Evolutionary conservation across 306 rosid genomes (phyloP).

Genomic region (Trichosanthes cucumerina): DNA sequence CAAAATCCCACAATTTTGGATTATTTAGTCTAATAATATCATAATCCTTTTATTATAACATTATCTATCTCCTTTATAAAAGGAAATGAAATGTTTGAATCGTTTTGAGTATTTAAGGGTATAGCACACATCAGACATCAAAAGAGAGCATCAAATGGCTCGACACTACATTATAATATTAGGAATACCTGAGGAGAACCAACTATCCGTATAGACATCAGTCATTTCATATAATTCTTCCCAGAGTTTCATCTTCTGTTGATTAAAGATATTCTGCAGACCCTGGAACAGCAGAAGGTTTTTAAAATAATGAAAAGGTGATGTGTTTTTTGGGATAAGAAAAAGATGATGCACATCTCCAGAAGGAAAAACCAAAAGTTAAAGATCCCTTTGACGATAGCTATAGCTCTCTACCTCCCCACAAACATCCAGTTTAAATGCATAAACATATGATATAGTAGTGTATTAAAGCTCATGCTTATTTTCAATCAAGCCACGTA

Average conservation of each 20-base stretch:
- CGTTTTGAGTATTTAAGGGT: not conserved
- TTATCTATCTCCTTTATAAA: not conserved
- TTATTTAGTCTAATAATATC: not conserved
- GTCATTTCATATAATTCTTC: slow-evolving; percentile 65
- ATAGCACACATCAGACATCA: not conserved
- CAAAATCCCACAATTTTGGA: not conserved
- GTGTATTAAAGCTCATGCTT: not conserved
- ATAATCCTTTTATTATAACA: not conserved
- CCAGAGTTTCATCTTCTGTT: slow-evolving; percentile 40
- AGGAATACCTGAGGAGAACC: slow-evolving; percentile 79
- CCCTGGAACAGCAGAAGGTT: slow-evolving; percentile 47
- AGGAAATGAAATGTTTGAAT: not conserved
- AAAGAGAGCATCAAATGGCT: not conserved
- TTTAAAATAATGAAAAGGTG: not conserved
- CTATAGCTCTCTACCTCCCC: not conserved
- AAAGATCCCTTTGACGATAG: not conserved
- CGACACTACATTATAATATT: not conserved
- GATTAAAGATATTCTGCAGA: slow-evolving; percentile 49
- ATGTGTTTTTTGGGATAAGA: not conserved
- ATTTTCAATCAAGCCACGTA: not conserved
- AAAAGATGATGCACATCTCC: not conserved
- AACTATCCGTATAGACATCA: slow-evolving; percentile 77
- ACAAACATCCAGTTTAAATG: not conserved
- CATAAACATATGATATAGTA: not conserved
- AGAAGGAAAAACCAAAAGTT: not conserved